Evolutionary conservation across 2,329 filamentous ascomycete species (phyloP), one percentile per base, ranked within the genome.

Genomic region (Cercospora zeae-maydis): DNA sequence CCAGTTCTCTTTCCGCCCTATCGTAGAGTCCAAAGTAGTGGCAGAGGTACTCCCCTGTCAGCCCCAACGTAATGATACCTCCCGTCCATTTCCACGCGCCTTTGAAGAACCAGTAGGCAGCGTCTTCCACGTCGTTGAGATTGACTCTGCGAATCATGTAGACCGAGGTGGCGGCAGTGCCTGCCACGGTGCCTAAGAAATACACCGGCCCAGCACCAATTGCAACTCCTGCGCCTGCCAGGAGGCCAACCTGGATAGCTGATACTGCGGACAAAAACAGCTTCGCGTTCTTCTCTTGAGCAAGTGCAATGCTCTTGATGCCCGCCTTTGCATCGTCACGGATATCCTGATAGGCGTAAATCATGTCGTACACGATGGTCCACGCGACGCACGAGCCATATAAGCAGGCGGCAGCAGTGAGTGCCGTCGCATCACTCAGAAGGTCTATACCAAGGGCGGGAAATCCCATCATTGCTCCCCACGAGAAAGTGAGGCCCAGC

Each of bases 321-420:
- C 92, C 92, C 0, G 88, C 91, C 75, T 92, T 92, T 65, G 82
- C 86, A 73, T 96, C 92, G 70, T 96, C 91, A 72, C 88, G 88
- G 75, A 93, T 89, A 71, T 96, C 92, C 87, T 95, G 93, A 74
- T 96, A 92, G 13, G 92, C 92, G 75, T 96, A 96, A 33, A 96
- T 92, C 86, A 95, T 96, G 75, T 96, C 92, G 75, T 96, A 96
- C 39, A 96, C 78, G 27, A 96, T 83, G 0, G 91, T 96, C 92
- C 92, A 96, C 2, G 90, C 87, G 24, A 95, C 82, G 70, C 92
- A 95, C 47, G 89, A 92, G 10, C 84, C 79, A 74, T 96, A 96
- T 54, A 96, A 79, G 62, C 84, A 85, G 2, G 82, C 85, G 0
- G 90, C 89, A 1, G 89, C 86, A 3, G 82, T 80, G 62, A 91